Evolutionary conservation across 202 grass and related monocot species (phyloP).

Genomic region (Zoysia matrella): DNA sequence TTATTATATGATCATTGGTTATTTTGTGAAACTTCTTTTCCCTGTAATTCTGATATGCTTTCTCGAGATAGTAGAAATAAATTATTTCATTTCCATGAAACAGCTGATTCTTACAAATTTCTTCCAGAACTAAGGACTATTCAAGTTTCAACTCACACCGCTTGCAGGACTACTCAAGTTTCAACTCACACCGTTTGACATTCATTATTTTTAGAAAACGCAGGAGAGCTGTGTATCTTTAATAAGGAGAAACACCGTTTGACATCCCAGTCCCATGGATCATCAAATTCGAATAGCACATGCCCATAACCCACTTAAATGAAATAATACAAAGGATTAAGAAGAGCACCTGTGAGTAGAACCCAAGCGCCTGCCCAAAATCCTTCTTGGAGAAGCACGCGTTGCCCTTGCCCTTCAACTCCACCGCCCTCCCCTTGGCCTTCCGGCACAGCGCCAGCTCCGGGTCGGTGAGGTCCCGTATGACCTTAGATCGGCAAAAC

Average conservation of each 20-base stretch:
- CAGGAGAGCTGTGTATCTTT: too few relatives aligned
- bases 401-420: conserved; percentile 75
- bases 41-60: not conserved
- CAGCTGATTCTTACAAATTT: not conserved
- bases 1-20: not conserved
- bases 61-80: conserved; percentile 3
- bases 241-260: not conserved
- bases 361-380: conserved; percentile 63
- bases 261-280: not conserved
- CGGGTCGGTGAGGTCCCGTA: conserved; percentile 65
- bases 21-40: not conserved
- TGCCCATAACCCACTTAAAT: not conserved
- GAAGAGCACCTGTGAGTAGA: conserved; percentile 74
- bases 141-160: not conserved
- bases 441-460: conserved; percentile 79
- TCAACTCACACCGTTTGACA: too few relatives aligned
- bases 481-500: conserved; percentile 48
- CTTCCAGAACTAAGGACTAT: not conserved
- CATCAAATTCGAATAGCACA: not conserved
- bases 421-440: conserved; percentile 56
- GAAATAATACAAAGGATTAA: not conserved
- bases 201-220: too few relatives aligned
- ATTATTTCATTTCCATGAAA: not conserved
- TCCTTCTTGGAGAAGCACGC: conserved; percentile 70
- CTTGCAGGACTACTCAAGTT: too few relatives aligned